Evolutionary conservation across 2,329 filamentous ascomycete species (phyloP).

Genomic region (Aspergillaceae sp.): DNA sequence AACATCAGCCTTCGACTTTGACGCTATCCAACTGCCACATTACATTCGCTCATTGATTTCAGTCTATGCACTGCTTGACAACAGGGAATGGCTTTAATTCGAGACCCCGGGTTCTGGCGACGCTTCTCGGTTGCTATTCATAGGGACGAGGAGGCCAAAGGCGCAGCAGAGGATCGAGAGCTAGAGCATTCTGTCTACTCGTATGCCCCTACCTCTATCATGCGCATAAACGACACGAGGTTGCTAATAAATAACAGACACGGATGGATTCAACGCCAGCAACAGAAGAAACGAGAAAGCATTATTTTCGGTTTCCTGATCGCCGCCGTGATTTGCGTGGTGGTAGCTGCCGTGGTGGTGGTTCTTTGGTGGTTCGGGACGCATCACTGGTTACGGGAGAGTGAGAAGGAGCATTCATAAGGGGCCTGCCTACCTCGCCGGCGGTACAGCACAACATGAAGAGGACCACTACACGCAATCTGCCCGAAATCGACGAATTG

Average conservation of each 20-base stretch:
- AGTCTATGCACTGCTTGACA: background rate
- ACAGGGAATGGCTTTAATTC: slow-evolving; percentile 40
- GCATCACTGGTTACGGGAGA: slow-evolving; percentile 24
- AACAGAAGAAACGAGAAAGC: slow-evolving; percentile 41
- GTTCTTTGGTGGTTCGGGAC: slow-evolving; percentile 37
- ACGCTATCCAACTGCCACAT: background rate
- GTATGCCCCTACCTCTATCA: slow-evolving; percentile 6
- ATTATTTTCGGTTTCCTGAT: slow-evolving; percentile 36
- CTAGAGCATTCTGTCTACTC: slow-evolving; percentile 11
- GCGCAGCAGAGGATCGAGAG: slow-evolving; percentile 11
- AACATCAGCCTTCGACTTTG: background rate
- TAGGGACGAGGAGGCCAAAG: slow-evolving; percentile 42
- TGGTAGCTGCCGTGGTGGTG: slow-evolving; percentile 39
- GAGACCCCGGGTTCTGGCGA: slow-evolving; percentile 53
- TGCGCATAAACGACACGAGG: background rate
- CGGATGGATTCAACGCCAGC: slow-evolving; percentile 47
- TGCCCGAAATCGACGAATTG: no score
- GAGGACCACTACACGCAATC: no score
- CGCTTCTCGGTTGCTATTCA: slow-evolving; percentile 53
- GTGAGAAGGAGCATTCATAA: no score
- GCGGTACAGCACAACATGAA: no score
- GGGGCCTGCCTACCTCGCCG: no score
- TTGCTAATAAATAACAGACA: slow-evolving; percentile 31
- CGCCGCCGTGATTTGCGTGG: slow-evolving; percentile 18
- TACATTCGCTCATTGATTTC: background rate